Conservation (phyloP, 2,329 filamentous ascomycete genomes). For the Trichoderma sp. region DNA sequence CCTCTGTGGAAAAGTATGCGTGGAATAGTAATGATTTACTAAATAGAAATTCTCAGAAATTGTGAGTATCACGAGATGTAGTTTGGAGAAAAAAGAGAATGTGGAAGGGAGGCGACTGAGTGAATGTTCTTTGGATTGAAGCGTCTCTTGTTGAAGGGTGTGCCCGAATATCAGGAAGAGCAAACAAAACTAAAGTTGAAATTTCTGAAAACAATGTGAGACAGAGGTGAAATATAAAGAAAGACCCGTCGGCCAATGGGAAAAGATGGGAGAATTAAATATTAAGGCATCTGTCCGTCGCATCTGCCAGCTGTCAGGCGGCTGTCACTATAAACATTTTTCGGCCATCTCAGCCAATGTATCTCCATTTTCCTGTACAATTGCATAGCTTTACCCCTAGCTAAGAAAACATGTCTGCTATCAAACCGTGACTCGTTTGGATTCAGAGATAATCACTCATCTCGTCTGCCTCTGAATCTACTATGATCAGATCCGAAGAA, state of each 20-base stretch:
- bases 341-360: background rate
- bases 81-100: too few relatives aligned
- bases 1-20: background rate
- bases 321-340: background rate
- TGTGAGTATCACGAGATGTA: background rate
- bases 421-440: background rate
- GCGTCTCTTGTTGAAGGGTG: background rate
- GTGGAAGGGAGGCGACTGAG: background rate
- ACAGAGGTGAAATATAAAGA: background rate
- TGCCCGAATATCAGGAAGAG: background rate
- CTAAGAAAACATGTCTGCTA: background rate
- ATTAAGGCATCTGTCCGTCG: background rate
- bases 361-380: constrained; percentile 10
- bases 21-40: background rate
- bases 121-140: background rate
- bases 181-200: background rate
- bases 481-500: background rate
- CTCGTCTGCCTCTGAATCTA: background rate
- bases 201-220: background rate
- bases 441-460: background rate
- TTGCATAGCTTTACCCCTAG: background rate
- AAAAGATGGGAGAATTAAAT: background rate
- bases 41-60: background rate
- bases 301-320: constrained; percentile 10
- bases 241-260: background rate